Conservation (phyloP, 495 filamentous ascomycete species). For the Achaetomiella virescens region DNA sequence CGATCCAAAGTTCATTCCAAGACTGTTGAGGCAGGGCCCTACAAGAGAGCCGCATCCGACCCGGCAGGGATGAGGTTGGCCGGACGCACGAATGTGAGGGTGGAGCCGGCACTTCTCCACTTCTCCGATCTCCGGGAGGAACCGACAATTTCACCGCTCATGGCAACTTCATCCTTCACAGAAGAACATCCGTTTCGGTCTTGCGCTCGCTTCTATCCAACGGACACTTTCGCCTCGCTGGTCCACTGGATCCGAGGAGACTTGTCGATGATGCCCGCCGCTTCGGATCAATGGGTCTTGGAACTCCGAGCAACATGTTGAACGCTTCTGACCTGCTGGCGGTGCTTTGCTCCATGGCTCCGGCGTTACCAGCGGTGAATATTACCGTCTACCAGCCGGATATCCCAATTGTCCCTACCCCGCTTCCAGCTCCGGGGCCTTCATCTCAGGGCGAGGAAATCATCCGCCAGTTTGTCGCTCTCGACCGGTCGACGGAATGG, state of each 20-base stretch:
- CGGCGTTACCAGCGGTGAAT: conserved; percentile 2
- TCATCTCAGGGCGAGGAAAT: conserved; percentile 27
- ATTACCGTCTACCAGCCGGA: conserved; percentile 11
- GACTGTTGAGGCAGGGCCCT: too few species aligned
- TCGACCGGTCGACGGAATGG: conserved; percentile 29
- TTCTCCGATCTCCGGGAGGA: too few species aligned
- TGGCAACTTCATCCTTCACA: too few species aligned
- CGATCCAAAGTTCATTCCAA: too few species aligned
- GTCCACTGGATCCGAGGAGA: neutral
- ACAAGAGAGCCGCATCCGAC: too few species aligned
- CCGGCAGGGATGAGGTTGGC: too few species aligned
- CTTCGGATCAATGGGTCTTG: conserved; percentile 1
- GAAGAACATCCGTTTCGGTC: neutral
- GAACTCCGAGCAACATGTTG: neutral
- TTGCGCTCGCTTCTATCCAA: neutral
- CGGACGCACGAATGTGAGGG: too few species aligned
- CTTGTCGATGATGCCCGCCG: neutral
- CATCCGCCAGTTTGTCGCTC: conserved; percentile 23
- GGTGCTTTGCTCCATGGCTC: neutral
- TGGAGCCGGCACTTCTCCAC: too few species aligned
- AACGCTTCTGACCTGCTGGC: conserved; percentile 1
- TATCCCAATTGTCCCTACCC: conserved; percentile 12
- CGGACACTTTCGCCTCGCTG: neutral
- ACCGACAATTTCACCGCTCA: too few species aligned
- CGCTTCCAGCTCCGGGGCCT: conserved; percentile 26